Evolutionary conservation across 148 eudicot genomes (phyloP), one percentile per base, ranked within the genome.

Genomic region (Mesembryanthemum crystallinum): DNA sequence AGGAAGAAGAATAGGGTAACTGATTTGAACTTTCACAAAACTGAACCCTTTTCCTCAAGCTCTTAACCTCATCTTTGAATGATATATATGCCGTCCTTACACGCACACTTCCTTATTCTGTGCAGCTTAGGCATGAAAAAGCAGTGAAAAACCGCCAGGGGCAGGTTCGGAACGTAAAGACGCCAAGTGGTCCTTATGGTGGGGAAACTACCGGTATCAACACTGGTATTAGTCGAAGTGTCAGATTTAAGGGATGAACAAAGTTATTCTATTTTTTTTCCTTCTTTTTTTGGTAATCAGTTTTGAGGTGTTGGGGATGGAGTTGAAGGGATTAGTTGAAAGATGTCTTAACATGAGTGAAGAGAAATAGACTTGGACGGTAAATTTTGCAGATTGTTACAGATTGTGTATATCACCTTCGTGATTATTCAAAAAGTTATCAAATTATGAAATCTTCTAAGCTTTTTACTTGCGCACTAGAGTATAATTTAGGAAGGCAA

Each of bases 141-240:
- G 87, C 88, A 29, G 72, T 71, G 78, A 74, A 73, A 35, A 72
- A 88, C 8, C 86, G 85, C 52, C 64, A 74, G 61, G 98, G 98
- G 23, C 98, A 93, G 78, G 94, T 91, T 18, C 88, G 85, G 27
- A 88, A 84, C 13, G 57, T 82, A 47, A 85, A 28, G 86, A 81
- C 73, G 78, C 86, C 85, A 0, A 25, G 64, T 3, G 87, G 86
- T 64, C 74, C 88, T 28, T 93, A 93, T 30, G 91, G 84, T 37
- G 89, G 98, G 47, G 96, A 93, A 84, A 23, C 69, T 5, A 71
- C 90, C 32, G 98, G 98, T 71, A 93, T 93, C 79, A 93, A 90
- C 73, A 74, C 84, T 1, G 73, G 85, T 6, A 77, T 85, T 45
- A 89, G 87, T 77, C 82, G 85, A 21, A 89, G 92, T 73, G 73